These are phyloP conservation scores for Chamaecyparis obtusa DNA, from an alignment of 75 land plant species.

Conservation along the genomic window DNA sequence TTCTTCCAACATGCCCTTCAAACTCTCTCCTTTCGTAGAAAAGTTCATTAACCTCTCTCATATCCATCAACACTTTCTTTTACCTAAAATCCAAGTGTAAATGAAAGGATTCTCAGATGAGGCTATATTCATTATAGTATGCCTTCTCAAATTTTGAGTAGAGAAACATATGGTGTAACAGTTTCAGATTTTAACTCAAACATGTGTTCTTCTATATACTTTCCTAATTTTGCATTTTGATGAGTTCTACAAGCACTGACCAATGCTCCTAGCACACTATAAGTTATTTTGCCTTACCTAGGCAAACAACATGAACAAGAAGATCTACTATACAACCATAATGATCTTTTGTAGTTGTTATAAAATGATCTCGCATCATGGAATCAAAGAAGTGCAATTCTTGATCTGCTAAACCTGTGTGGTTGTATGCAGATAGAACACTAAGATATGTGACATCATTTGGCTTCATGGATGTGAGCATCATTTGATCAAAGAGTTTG, in stretches of 20 bases:
- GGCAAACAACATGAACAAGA: conserved; percentile 14
- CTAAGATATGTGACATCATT: conserved; percentile 21
- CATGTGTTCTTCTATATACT: not conserved
- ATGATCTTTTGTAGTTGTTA: conserved; percentile 7
- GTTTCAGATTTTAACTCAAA: conserved; percentile 1
- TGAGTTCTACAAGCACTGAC: conserved; percentile 15
- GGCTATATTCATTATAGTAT: too few species aligned
- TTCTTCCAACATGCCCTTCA: too few species aligned
- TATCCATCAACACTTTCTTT: too few species aligned
- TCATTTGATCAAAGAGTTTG: conserved; percentile 11
- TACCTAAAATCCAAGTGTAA: too few species aligned
- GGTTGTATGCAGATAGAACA: conserved; percentile 33
- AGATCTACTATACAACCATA: conserved; percentile 9
- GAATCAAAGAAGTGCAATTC: conserved; percentile 11
- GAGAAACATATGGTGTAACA: conserved; percentile 3
- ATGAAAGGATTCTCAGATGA: too few species aligned
- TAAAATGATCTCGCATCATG: conserved; percentile 8
- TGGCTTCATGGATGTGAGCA: conserved; percentile 13
- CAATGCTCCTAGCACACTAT: conserved; percentile 11
- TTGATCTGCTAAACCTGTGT: conserved; percentile 23
- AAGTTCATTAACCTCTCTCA: too few species aligned
- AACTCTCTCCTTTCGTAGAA: too few species aligned
- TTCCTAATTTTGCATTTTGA: conserved; percentile 8
- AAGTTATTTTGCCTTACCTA: conserved; percentile 9
- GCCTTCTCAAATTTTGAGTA: too few species aligned